Conservation (phyloP, 2,329 filamentous ascomycete genomes). For the Epichloe hybrida region DNA sequence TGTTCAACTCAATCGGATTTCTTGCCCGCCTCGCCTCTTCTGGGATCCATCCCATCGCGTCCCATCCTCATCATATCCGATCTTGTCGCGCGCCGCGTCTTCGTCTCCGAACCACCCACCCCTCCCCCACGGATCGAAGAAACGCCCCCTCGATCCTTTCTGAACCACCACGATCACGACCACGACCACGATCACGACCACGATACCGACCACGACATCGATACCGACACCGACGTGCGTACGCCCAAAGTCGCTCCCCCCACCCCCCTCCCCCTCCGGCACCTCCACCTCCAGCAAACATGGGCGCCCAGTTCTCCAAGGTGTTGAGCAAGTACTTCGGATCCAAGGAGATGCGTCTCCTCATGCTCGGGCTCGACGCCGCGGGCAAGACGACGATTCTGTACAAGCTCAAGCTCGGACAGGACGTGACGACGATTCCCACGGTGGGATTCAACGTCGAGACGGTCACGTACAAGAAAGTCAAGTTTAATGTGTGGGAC, state of each 20-base stretch:
- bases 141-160: too few species aligned
- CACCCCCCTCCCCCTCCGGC: not conserved
- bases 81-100: too few species aligned
- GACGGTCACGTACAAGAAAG: slow-evolving; percentile 97
- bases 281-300: slow-evolving; percentile 22
- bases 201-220: too few species aligned
- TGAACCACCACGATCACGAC: too few species aligned
- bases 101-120: too few species aligned
- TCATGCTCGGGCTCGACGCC: slow-evolving; percentile 96
- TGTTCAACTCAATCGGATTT: not conserved
- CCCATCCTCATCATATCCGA: too few species aligned
- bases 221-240: too few species aligned
- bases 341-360: slow-evolving; percentile 95
- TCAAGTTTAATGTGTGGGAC: slow-evolving; percentile 99
- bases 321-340: slow-evolving; percentile 98
- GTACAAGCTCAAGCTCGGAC: slow-evolving; percentile 97
- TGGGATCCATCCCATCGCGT: not conserved
- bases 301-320: slow-evolving; percentile 91
- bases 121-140: too few species aligned
- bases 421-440: slow-evolving; percentile 95
- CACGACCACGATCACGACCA: too few species aligned
- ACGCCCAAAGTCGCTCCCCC: not conserved
- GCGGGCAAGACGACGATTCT: slow-evolving; percentile 98
- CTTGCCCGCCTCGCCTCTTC: not conserved
- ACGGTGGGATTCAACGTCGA: slow-evolving; percentile 99